Conservation (phyloP, 176 grass and related monocot genomes). For the Elymus sibiricus region DNA sequence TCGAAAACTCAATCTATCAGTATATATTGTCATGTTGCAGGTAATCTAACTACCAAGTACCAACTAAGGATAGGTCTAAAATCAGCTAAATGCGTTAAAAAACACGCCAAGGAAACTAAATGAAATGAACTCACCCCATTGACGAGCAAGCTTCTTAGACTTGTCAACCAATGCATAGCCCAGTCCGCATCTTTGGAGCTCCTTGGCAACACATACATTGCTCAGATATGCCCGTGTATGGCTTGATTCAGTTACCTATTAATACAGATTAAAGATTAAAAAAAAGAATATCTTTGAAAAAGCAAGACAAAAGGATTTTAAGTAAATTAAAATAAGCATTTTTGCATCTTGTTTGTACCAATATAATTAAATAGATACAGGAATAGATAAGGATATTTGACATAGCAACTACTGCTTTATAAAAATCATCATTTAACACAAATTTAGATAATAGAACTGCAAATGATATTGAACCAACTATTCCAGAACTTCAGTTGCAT, state of each 20-base stretch:
- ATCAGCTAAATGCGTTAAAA: neutral
- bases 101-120: neutral
- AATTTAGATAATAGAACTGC: neutral
- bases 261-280: constrained; percentile 20
- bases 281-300: neutral
- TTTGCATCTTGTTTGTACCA: neutral
- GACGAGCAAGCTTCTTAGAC: constrained; percentile 65
- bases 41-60: neutral
- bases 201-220: constrained; percentile 86
- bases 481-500: neutral
- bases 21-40: neutral
- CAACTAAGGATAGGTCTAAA: neutral
- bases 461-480: neutral
- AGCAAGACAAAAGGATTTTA: neutral
- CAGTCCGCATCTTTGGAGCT: constrained; percentile 86
- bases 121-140: constrained; percentile 64
- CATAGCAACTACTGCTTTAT: neutral
- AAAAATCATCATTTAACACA: neutral
- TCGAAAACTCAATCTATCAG: neutral
- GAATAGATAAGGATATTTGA: neutral
- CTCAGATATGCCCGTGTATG: constrained; percentile 68
- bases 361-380: neutral
- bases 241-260: constrained; percentile 58
- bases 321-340: constrained; percentile 11
- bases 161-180: constrained; percentile 74